Evolutionary conservation across 148 eudicot species (phyloP).

Genomic region (Amaranthus hypochondriacus): DNA sequence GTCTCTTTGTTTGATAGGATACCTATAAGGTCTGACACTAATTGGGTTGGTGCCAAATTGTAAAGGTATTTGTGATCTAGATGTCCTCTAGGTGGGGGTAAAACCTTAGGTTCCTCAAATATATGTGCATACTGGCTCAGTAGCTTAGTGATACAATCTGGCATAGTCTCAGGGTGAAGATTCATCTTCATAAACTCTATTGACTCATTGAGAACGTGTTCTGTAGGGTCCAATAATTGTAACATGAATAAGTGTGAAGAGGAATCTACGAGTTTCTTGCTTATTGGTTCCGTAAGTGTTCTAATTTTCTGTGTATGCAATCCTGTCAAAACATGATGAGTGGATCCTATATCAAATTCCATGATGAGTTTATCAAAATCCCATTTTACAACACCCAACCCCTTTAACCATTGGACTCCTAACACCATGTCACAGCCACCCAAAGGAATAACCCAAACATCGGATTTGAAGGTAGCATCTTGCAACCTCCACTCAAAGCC

Average conservation of each 20-base stretch:
- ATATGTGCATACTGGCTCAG: background rate
- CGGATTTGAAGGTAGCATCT: background rate
- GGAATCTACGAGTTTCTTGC: too few relatives aligned
- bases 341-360: background rate
- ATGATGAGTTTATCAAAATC: background rate
- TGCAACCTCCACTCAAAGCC: background rate
- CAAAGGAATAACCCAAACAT: background rate
- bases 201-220: too few relatives aligned
- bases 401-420: background rate
- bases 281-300: too few relatives aligned
- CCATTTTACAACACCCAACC: background rate
- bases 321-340: background rate
- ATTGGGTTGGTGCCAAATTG: background rate
- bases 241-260: too few relatives aligned
- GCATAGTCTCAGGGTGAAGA: too few relatives aligned
- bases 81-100: background rate
- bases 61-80: background rate
- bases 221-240: too few relatives aligned
- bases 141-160: background rate
- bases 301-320: background rate
- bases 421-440: conserved; percentile 1
- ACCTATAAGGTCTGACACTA: background rate
- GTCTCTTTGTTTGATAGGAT: background rate
- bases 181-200: too few relatives aligned
- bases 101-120: background rate